These are phyloP conservation scores for Monosporozyma aerobia DNA, from an alignment of 805 yeast species.

Conservation along the genomic window DNA sequence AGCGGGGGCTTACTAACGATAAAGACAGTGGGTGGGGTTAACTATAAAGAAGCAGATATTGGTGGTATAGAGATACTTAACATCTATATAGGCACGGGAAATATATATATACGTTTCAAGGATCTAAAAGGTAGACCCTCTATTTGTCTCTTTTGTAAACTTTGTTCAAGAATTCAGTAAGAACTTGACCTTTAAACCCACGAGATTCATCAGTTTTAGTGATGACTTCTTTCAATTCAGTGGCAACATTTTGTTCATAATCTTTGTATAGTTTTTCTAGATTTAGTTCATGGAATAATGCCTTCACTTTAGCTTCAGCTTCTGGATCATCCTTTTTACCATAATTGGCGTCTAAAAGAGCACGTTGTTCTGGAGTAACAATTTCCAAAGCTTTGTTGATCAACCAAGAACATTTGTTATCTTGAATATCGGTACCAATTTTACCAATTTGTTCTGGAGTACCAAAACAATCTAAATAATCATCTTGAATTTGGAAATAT, in stretches of 20 bases:
- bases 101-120: neutral
- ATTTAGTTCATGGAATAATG: conserved; percentile 63
- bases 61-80: neutral
- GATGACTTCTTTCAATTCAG: conserved; percentile 54
- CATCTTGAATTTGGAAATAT: conserved; percentile 98
- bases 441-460: conserved; percentile 96
- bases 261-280: conserved; percentile 62
- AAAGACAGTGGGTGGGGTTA: neutral
- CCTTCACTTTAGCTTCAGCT: conserved; percentile 45
- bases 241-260: conserved; percentile 75
- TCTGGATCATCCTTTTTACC: conserved; percentile 76
- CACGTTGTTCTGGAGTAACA: conserved; percentile 74
- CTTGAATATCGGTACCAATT: conserved; percentile 97
- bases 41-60: neutral
- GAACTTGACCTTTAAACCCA: conserved; percentile 87
- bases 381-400: conserved; percentile 82
- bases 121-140: neutral
- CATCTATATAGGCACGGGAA: neutral
- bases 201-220: conserved; percentile 74
- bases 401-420: conserved; percentile 97
- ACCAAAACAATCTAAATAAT: conserved; percentile 92
- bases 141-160: conserved; percentile 91
- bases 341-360: conserved; percentile 74
- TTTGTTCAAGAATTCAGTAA: conserved; percentile 75
- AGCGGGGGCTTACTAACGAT: neutral